phyloP scores from a whole-genome alignment of 495 filamentous ascomycete species.

The Neohortaea acidophila region DNA sequence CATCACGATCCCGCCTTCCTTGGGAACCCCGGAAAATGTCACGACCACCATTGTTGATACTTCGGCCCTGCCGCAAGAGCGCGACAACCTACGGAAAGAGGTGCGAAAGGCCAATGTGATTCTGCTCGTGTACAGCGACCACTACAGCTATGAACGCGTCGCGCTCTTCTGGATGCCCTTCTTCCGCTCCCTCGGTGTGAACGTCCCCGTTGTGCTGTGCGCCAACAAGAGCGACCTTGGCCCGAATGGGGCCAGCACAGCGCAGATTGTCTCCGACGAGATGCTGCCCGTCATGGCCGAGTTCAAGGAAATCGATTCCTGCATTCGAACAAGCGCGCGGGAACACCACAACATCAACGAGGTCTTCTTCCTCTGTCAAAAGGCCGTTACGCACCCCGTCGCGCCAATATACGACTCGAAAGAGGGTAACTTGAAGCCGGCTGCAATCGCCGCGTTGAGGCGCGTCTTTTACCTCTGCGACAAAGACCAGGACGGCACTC shows the following conservation, averaged over 20 bases:
- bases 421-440: constrained; percentile 70
- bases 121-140: constrained; percentile 90
- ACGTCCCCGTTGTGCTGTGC: constrained; percentile 90
- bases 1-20: constrained; percentile 78
- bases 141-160: constrained; percentile 96
- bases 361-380: constrained; percentile 93
- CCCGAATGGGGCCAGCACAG: constrained; percentile 41
- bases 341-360: constrained; percentile 95
- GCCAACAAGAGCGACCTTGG: constrained; percentile 89
- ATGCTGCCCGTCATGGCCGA: constrained; percentile 98
- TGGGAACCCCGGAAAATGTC: constrained; percentile 85
- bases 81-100: constrained; percentile 74
- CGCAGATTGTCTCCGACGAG: constrained; percentile 82
- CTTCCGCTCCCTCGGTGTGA: constrained; percentile 91
- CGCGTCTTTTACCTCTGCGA: constrained; percentile 92
- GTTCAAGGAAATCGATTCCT: constrained; percentile 97
- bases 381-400: constrained; percentile 95
- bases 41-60: constrained; percentile 94
- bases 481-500: constrained; percentile 86
- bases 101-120: constrained; percentile 95
- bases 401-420: constrained; percentile 94
- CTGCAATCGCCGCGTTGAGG: constrained; percentile 67
- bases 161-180: constrained; percentile 96
- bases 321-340: constrained; percentile 85
- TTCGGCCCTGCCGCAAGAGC: constrained; percentile 84